A percentile compares a stretch with the other conserved stretches of the same genome.
Conservation (phyloP, 495 filamentous ascomycete genomes). For the Letharia lupina region DNA sequence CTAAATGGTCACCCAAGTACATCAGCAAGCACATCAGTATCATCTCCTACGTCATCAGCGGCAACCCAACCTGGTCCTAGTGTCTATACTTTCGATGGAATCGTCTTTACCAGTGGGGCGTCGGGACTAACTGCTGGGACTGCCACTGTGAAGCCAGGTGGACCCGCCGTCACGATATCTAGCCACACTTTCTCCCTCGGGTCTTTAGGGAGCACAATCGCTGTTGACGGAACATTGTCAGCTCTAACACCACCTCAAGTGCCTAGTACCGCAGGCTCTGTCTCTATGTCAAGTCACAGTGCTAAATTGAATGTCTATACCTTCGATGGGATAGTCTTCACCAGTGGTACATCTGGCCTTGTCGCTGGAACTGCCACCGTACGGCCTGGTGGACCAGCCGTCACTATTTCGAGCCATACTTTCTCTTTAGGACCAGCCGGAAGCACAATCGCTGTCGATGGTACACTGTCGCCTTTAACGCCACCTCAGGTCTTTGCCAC, state of each 20-base stretch:
- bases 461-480: neutral
- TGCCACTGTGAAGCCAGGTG: neutral
- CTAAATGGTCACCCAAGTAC: too few relatives aligned
- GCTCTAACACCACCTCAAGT: neutral
- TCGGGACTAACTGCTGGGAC: neutral
- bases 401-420: constrained; percentile 1
- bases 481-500: neutral
- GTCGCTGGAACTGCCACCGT: neutral
- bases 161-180: neutral
- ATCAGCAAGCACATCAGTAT: too few relatives aligned
- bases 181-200: neutral
- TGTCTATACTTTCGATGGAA: neutral
- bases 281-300: neutral
- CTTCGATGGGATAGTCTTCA: constrained; percentile 4
- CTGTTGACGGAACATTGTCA: neutral
- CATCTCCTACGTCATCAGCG: too few relatives aligned
- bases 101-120: neutral
- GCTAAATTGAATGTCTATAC: neutral
- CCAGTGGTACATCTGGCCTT: neutral
- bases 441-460: constrained; percentile 2
- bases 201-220: neutral
- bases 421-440: neutral
- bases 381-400: neutral
- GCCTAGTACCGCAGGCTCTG: neutral
- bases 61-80: too few relatives aligned